These are phyloP conservation scores for Rubia peregrina DNA, from an alignment of 305 asterid genomes.

Conservation along the genomic window DNA sequence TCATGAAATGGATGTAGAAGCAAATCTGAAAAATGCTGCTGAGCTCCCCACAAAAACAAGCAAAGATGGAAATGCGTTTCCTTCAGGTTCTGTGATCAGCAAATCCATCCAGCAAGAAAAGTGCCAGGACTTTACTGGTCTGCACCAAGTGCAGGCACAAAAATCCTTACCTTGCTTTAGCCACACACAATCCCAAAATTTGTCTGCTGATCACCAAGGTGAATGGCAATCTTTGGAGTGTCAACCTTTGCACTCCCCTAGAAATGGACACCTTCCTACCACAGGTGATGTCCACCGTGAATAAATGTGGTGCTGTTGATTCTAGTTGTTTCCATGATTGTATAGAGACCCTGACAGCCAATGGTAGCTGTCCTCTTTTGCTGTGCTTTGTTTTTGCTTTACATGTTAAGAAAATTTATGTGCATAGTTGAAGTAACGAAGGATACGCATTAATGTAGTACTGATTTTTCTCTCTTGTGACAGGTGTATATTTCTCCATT, in stretches of 20 bases:
- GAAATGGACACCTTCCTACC: constrained; percentile 12
- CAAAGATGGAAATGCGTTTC: constrained; percentile 15
- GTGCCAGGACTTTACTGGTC: constrained; percentile 9
- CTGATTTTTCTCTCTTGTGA: constrained; percentile 1
- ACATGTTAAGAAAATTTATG: neutral
- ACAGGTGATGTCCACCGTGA: constrained; percentile 7
- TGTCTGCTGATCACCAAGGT: constrained; percentile 15
- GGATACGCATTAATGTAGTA: neutral
- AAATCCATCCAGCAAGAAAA: constrained; percentile 19
- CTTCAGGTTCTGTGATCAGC: constrained; percentile 18
- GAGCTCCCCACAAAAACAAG: constrained; percentile 16
- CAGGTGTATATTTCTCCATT: neutral
- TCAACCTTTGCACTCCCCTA: constrained; percentile 20
- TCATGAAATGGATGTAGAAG: constrained; percentile 18
- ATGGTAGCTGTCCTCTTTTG: neutral
- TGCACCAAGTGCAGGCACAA: constrained; percentile 16
- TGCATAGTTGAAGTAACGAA: neutral
- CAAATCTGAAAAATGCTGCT: constrained; percentile 11
- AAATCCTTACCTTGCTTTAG: constrained; percentile 19
- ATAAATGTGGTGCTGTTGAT: neutral
- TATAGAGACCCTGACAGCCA: neutral
- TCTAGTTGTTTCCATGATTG: neutral
- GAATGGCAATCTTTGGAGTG: constrained; percentile 18
- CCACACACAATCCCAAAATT: constrained; percentile 22
- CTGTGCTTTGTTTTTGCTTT: neutral